phyloP scores from a whole-genome alignment of 2,329 filamentous ascomycete genomes.

The Penicillium sp. region DNA sequence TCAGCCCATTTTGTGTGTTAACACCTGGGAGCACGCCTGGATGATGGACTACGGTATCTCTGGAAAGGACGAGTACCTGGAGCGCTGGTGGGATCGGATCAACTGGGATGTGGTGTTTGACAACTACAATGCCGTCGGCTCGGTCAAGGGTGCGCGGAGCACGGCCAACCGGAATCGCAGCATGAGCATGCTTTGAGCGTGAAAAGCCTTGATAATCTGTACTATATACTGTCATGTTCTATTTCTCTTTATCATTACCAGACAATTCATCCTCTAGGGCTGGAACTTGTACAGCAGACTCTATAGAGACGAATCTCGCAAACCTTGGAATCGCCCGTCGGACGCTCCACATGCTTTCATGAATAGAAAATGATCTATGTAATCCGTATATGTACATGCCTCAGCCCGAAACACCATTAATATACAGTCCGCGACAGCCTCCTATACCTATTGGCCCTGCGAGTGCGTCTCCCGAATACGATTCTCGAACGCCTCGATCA shows the following conservation, averaged over 20 bases:
- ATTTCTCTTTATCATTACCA: slow-evolving; percentile 5
- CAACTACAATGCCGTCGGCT: slow-evolving; percentile 36
- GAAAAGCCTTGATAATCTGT: slow-evolving; percentile 24
- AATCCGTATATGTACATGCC: slow-evolving; percentile 1
- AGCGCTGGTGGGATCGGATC: slow-evolving; percentile 81
- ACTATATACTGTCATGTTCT: slow-evolving; percentile 23
- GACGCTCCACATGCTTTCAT: slow-evolving; percentile 1
- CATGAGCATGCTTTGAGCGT: slow-evolving; percentile 25
- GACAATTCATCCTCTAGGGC: neutral
- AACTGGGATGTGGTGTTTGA: slow-evolving; percentile 73
- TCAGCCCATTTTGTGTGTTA: slow-evolving; percentile 79
- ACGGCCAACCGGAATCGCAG: slow-evolving; percentile 21
- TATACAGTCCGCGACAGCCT: slow-evolving; percentile 7
- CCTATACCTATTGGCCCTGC: slow-evolving; percentile 6
- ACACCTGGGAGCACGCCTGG: slow-evolving; percentile 95
- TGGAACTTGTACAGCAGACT: slow-evolving; percentile 16
- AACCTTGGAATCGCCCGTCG: neutral
- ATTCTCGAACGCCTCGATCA: slow-evolving; percentile 91
- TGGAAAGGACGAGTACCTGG: slow-evolving; percentile 71
- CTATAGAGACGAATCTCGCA: slow-evolving; percentile 13
- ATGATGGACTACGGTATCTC: slow-evolving; percentile 72
- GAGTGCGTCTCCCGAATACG: slow-evolving; percentile 60
- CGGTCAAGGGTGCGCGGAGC: slow-evolving; percentile 22
- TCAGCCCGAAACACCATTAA: slow-evolving; percentile 4
- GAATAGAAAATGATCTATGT: neutral